Base-by-base conservation (phyloP, 352 stramenopile species). In the Globisporangium camurandrum region DNA sequence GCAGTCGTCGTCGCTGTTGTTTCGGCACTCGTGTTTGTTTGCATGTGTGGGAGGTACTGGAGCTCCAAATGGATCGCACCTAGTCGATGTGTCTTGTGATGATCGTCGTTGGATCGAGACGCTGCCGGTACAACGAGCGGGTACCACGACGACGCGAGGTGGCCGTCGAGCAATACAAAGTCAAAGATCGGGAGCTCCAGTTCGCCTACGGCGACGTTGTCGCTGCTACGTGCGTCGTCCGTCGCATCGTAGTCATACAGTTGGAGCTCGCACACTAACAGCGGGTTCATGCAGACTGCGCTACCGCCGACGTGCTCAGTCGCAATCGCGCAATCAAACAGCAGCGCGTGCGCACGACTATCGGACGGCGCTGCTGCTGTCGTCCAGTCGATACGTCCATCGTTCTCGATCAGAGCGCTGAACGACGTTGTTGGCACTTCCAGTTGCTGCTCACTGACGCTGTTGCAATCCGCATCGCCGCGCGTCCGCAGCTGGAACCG, bases 171-270 rank as follows among this genome's bases (percentile, higher is more conserved):
- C 6, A 82, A 36, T 7, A 82, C 55, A 31, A 71, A 78, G 40
- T 76, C 67, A 31, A 82, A 77, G 11, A 82, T 48, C 7, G 67
- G 70, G 22, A 78, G 44, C 20, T 75, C 65, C 26, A 76, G 46
- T 26, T 59, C 56, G 2, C 61, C 69, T n/a, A n/a, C n/a, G 1
- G 71, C 3, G 2, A 43, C 26, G 7, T 54, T 19, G 2, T 43
- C 7, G 7, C 24, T 30, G n/a, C n/a, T n/a, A n/a, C n/a, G n/a
- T n/a, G n/a, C n/a, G 20, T 4, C 20, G 9, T 5, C 19, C 3
- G 19, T 2, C n/a, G 33, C 8, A 4, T 48, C 42, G 4, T 10
- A 11, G 22, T 55, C 41, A 19, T 31, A 24, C n/a, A 63, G n/a
- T 11, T 39, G 10, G n/a, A 71, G 43, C 30, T 75, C 56, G 19